Evolutionary conservation across 78 protist species (phyloP), one percentile per base, ranked within the genome.

Genomic region (Polysphondylium violaceum): DNA sequence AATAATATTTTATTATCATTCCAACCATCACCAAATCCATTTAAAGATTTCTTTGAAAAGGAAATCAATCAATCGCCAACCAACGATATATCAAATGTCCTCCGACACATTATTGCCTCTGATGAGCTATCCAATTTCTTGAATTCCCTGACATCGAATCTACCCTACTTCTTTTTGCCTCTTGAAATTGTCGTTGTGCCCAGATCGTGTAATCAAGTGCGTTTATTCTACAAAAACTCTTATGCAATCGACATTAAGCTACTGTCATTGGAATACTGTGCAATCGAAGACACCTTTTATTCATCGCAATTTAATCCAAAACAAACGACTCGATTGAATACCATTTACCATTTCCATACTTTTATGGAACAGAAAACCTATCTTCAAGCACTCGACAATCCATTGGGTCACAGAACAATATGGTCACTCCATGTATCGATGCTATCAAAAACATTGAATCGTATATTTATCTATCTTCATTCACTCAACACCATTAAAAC

Each of bases 221-320:
- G 91, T n/a, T 36, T 83, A 0, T 40, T 71, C 60, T 83, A 69
- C 23, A 83, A 69, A 25, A 83, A 83, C 44, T 38, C 51, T 2
- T 69, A 50, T 59, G 91, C 74, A 33, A 67, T 83, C 33, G 91
- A 83, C 16, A 69, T 83, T 12, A 83, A 63, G 31, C 21, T 63
- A 8, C 36, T 83, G 4, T 69, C 91, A 0, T 41, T 61, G 1
- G 79, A 83, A 56, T 25, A 58, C 35, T 83, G 79, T 59, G 36
- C 44, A 12, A 41, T 83, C 9, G 77, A 74, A 40, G 79, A 83
- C 59, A 27, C 63, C 0, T 58, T 55, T 23, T 69, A 43, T 36
- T 58, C 77, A 29, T 2, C 61, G 38, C 58, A 50, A 3, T n/a
- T n/a, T 56, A 25, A 53, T 33, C 4, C 51, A 14, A 72, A 72